Conservation (phyloP, 1,284 basidiomycete genomes). For the Microbotryum scabiosae region DNA sequence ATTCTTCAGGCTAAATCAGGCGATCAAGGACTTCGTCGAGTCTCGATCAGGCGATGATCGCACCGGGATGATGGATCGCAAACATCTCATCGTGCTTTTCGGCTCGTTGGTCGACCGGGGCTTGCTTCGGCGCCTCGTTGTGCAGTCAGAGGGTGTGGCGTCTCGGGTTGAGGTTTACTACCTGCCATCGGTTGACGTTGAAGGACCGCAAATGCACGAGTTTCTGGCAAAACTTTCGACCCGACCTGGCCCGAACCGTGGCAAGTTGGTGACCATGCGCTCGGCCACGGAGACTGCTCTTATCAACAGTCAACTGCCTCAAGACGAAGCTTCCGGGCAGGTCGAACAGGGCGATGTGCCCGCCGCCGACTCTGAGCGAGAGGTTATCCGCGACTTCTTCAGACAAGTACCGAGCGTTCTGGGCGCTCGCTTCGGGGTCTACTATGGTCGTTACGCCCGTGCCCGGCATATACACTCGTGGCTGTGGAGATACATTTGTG, state of each 20-base stretch:
- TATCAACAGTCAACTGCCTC: too few relatives aligned
- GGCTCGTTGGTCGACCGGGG: too few relatives aligned
- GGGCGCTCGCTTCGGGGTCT: conserved; percentile 59
- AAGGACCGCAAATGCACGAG: conserved; percentile 2
- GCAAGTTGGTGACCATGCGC: too few relatives aligned
- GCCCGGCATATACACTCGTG: conserved; percentile 55
- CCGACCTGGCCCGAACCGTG: too few relatives aligned
- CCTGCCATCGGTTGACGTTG: conserved; percentile 13
- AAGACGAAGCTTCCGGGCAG: too few relatives aligned
- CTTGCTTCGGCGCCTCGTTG: too few relatives aligned
- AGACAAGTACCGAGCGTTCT: conserved; percentile 57
- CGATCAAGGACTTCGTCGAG: conserved; percentile 53
- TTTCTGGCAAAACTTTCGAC: conserved; percentile 6
- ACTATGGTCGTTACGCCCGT: conserved; percentile 55
- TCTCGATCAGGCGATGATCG: too few relatives aligned
- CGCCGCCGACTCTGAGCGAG: conserved; percentile 7
- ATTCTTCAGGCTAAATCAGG: conserved; percentile 38
- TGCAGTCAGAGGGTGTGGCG: too few relatives aligned
- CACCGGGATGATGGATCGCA: too few relatives aligned
- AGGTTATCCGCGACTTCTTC: conserved; percentile 52
- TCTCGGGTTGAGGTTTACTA: conserved; percentile 33
- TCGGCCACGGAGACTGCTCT: too few relatives aligned
- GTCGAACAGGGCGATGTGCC: too few relatives aligned
- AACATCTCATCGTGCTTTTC: too few relatives aligned
- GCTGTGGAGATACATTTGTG: conserved; percentile 7